A percentile compares a stretch with the other conserved stretches of the same genome.
phyloP scores from a whole-genome alignment of 1,284 basidiomycete genomes.

The Ceratobasidium papillatum region DNA sequence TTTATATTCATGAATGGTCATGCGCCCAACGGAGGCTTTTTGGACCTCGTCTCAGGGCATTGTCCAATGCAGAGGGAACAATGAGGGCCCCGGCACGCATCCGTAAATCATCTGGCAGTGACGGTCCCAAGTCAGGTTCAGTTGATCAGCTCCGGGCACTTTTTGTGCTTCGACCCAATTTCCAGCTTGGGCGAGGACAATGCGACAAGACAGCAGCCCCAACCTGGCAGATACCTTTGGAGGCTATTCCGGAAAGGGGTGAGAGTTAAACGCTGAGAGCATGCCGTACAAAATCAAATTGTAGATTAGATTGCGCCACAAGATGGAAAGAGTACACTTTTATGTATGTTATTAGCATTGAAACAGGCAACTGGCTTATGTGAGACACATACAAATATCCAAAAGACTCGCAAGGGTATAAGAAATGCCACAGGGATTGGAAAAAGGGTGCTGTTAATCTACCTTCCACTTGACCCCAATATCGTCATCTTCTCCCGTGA shows the following conservation, averaged over 20 bases:
- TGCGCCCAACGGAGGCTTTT: constrained; percentile 24
- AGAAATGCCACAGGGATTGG: not conserved
- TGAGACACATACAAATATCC: constrained; percentile 34
- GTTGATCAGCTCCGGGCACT: constrained; percentile 18
- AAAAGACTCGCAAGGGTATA: constrained; percentile 14
- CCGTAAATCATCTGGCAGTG: constrained; percentile 36
- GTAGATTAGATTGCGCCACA: constrained; percentile 24
- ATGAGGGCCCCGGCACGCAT: constrained; percentile 19
- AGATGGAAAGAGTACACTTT: constrained; percentile 33
- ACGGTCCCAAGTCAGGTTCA: constrained; percentile 2
- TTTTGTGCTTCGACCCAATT: constrained; percentile 12
- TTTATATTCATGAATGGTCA: constrained; percentile 23
- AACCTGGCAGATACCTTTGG: not conserved
- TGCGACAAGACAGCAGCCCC: constrained; percentile 22
- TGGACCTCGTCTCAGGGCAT: constrained; percentile 29
- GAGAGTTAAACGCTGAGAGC: not conserved
- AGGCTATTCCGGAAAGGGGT: constrained; percentile 25
- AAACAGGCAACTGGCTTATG: not conserved
- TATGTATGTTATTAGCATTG: constrained; percentile 15
- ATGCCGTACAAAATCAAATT: not conserved
- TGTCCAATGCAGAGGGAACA: constrained; percentile 25
- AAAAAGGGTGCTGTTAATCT: constrained; percentile 61
- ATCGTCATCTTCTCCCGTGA: constrained; percentile 77
- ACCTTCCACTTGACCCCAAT: constrained; percentile 76
- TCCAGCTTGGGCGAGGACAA: constrained; percentile 32